These are phyloP conservation scores for Excoecaria cochinchinensis DNA, from an alignment of 345 rosid species.

Conservation along the genomic window DNA sequence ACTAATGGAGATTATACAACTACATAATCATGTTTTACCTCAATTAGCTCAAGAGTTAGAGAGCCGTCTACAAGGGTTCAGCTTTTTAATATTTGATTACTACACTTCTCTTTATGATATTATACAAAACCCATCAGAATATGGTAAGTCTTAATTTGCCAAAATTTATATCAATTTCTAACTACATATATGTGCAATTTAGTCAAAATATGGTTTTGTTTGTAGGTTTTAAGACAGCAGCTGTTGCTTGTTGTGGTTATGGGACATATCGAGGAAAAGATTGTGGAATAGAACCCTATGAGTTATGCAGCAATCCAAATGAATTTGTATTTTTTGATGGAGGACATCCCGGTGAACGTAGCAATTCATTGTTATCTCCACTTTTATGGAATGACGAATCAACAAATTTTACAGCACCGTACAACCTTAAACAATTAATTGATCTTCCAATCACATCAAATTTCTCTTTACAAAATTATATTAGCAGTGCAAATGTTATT, in stretches of 20 bases:
- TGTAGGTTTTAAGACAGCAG: not conserved
- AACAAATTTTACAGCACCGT: not conserved
- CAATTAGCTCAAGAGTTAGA: not conserved
- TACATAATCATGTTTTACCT: conserved; percentile 27
- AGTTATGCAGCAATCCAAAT: not conserved
- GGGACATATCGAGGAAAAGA: not conserved
- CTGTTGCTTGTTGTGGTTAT: not conserved
- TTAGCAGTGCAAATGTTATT: not conserved
- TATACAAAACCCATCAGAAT: conserved; percentile 7
- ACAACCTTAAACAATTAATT: not conserved
- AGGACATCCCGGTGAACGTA: conserved; percentile 11
- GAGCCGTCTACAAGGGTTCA: conserved; percentile 25
- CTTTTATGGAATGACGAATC: not conserved
- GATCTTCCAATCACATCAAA: not conserved
- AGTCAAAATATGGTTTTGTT: not conserved
- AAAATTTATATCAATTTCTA: not conserved
- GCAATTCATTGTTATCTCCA: not conserved
- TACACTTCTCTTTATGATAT: conserved; percentile 23
- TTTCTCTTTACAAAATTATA: not conserved
- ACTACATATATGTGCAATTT: too few relatives aligned
- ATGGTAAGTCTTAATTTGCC: not conserved
- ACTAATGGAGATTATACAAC: conserved; percentile 15
- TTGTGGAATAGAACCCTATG: conserved; percentile 6
- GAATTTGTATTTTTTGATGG: conserved; percentile 24
- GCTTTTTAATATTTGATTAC: conserved; percentile 34